phyloP scores from a whole-genome alignment of 192 early-diverging fungal species.

The Coemansia sp. region DNA sequence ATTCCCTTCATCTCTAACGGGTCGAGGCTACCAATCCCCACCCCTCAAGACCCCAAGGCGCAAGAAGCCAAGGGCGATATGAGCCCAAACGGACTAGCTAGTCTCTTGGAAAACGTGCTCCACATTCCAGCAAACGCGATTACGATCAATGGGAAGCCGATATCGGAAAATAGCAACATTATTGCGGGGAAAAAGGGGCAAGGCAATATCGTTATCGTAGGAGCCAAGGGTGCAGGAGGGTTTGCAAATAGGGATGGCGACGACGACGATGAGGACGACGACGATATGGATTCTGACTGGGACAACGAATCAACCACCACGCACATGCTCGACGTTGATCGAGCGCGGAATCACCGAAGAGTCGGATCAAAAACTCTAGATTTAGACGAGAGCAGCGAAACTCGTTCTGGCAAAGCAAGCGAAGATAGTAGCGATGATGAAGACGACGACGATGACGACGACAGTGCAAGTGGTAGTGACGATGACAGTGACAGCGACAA shows the following conservation, averaged over 20 bases:
- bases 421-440: slow-evolving; percentile 16
- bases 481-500: slow-evolving; percentile 15
- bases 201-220: slow-evolving; percentile 1
- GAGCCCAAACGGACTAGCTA: slow-evolving; percentile 42
- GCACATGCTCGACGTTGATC: slow-evolving; percentile 19
- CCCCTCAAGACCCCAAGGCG: slow-evolving; percentile 2
- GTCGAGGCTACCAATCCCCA: slow-evolving; percentile 13
- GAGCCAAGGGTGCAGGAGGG: slow-evolving; percentile 1
- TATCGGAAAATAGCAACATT: background rate
- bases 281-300: slow-evolving; percentile 10
- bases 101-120: slow-evolving; percentile 39
- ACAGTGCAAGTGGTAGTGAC: slow-evolving; percentile 12
- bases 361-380: background rate
- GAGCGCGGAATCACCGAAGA: slow-evolving; percentile 6
- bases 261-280: slow-evolving; percentile 13
- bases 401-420: background rate
- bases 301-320: slow-evolving; percentile 14
- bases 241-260: background rate
- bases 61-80: slow-evolving; percentile 7
- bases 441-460: slow-evolving; percentile 9
- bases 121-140: slow-evolving; percentile 44
- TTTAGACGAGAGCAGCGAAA: background rate
- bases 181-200: background rate
- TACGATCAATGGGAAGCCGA: slow-evolving; percentile 46
- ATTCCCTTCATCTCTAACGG: slow-evolving; percentile 52